Conservation (phyloP, 2,329 filamentous ascomycete genomes). For the Colletotrichum tropicale region DNA sequence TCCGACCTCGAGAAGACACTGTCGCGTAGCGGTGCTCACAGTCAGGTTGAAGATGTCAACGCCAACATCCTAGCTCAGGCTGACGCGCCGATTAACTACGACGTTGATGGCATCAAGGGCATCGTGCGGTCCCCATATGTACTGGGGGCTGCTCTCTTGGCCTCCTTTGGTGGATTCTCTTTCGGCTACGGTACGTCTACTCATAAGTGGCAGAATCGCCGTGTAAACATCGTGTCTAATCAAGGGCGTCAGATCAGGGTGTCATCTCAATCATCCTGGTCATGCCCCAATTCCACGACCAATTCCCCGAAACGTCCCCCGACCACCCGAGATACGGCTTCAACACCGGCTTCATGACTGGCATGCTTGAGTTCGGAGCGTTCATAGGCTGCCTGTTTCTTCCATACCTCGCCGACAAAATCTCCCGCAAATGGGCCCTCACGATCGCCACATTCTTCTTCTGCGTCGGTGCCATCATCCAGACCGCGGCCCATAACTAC, state of each 20-base stretch:
- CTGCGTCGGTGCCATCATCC: constrained; percentile 45
- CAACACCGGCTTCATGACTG: constrained; percentile 44
- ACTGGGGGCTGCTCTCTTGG: constrained; percentile 45
- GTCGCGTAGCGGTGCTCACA: background rate
- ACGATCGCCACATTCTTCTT: constrained; percentile 42
- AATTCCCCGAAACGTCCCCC: constrained; percentile 35
- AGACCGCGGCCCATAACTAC: constrained; percentile 30
- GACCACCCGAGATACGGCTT: constrained; percentile 24
- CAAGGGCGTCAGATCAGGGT: constrained; percentile 30
- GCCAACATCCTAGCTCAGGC: background rate
- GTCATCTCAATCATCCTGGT: constrained; percentile 46
- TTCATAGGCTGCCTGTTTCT: constrained; percentile 38
- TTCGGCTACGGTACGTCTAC: constrained; percentile 33
- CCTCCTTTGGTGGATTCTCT: constrained; percentile 36
- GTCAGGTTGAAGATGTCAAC: background rate
- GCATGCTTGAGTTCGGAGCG: constrained; percentile 45
- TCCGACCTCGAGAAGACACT: background rate
- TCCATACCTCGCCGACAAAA: constrained; percentile 41
- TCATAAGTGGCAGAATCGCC: rapidly evolving
- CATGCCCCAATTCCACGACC: constrained; percentile 46
- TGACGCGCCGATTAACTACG: constrained; percentile 26
- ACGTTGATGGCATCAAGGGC: constrained; percentile 30
- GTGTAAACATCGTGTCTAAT: background rate
- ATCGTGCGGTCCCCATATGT: constrained; percentile 41
- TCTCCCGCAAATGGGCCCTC: constrained; percentile 47